Conservation (phyloP, 495 filamentous ascomycete genomes). For the Neurospora intermedia region DNA sequence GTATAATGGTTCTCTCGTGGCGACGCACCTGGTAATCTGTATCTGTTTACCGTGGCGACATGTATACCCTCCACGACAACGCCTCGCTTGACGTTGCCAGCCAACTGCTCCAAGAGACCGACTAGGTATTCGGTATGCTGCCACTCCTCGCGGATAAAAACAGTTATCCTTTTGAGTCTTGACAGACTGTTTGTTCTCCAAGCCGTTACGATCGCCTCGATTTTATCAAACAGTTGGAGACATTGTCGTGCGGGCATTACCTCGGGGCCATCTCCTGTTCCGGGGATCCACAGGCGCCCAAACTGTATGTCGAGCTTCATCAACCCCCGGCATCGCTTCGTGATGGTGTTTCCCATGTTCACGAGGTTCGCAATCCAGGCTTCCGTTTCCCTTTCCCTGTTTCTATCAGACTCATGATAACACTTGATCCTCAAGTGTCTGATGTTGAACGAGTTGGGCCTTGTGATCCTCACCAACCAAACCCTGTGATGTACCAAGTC, state of each 20-base stretch:
- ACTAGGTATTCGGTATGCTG: background rate
- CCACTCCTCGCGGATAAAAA: background rate
- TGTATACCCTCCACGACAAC: background rate
- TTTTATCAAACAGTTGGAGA: background rate
- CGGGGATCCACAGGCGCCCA: background rate
- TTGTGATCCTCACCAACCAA: background rate
- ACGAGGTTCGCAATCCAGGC: slow-evolving; percentile 38
- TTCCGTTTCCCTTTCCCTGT: slow-evolving; percentile 36
- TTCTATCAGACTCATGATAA: slow-evolving; percentile 20
- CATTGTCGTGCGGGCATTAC: background rate
- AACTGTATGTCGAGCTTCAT: background rate
- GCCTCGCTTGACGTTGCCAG: background rate
- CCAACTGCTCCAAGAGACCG: background rate
- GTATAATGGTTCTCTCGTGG: background rate
- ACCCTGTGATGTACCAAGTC: background rate
- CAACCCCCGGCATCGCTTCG: background rate
- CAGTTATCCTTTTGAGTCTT: background rate
- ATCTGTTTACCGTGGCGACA: background rate
- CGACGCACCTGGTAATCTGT: background rate
- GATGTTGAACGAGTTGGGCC: background rate
- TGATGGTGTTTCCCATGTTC: slow-evolving; percentile 13
- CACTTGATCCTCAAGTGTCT: background rate
- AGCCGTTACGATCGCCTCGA: background rate
- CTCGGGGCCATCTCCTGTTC: too few relatives aligned
- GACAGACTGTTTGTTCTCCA: background rate